These are phyloP conservation scores for Collybia sordida DNA, from an alignment of 768 basidiomycete genomes.

Conservation along the genomic window DNA sequence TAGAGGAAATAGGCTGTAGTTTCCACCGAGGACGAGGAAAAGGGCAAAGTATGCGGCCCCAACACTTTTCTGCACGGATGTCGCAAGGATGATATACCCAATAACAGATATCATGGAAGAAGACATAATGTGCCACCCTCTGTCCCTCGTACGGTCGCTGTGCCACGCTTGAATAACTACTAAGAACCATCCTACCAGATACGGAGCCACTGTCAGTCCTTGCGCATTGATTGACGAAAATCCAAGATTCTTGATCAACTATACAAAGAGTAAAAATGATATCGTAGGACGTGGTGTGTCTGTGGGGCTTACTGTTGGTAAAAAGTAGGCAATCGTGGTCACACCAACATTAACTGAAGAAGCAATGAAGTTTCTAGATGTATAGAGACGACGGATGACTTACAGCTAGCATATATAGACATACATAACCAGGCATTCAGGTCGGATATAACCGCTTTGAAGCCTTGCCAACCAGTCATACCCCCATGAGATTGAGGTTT, in stretches of 20 bases:
- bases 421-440: slow-evolving; percentile 53
- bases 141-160: slow-evolving; percentile 51
- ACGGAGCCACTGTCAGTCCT: slow-evolving; percentile 58
- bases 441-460: slow-evolving; percentile 50
- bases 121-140: slow-evolving; percentile 57
- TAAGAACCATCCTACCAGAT: slow-evolving; percentile 57
- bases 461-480: slow-evolving; percentile 54
- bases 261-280: background rate
- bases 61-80: slow-evolving; percentile 46
- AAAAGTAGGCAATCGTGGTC: slow-evolving; percentile 55
- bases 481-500: slow-evolving; percentile 59
- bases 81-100: slow-evolving; percentile 56
- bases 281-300: background rate
- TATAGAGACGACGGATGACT: slow-evolving; percentile 12
- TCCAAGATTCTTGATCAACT: slow-evolving; percentile 57
- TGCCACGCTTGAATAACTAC: slow-evolving; percentile 55
- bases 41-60: slow-evolving; percentile 58
- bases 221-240: slow-evolving; percentile 58
- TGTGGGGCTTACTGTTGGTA: slow-evolving; percentile 42
- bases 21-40: slow-evolving; percentile 55
- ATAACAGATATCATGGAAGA: slow-evolving; percentile 43
- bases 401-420: slow-evolving; percentile 53
- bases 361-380: background rate
- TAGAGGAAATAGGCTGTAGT: slow-evolving; percentile 55
- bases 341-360: slow-evolving; percentile 54